Evolutionary conservation across 2,329 filamentous ascomycete genomes (phyloP).

Genomic region (Sporothrix humicola): DNA sequence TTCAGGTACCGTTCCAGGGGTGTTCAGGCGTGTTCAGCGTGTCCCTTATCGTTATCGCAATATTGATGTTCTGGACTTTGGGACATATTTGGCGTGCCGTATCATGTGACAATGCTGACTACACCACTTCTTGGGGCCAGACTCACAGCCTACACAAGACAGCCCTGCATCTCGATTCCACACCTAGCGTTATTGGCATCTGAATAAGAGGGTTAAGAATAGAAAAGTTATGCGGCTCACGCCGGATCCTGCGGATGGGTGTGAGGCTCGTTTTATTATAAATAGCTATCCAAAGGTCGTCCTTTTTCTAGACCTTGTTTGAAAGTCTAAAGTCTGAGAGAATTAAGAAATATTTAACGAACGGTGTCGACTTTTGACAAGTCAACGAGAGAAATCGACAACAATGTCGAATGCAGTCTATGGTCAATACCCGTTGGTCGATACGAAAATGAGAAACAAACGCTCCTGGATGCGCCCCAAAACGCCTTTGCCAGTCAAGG

Average conservation of each 20-base stretch:
- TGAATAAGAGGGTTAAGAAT: not conserved
- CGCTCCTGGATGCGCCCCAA: not conserved
- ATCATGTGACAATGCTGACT: slow-evolving; percentile 7
- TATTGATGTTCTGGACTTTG: not conserved
- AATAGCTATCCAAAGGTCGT: not conserved
- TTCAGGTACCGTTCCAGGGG: not conserved
- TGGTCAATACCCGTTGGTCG: not conserved
- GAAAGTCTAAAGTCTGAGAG: not conserved
- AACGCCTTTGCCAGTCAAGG: slow-evolving; percentile 22
- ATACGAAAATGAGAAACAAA: not conserved
- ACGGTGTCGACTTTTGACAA: not conserved
- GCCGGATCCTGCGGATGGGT: not conserved
- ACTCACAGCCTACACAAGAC: too few species aligned
- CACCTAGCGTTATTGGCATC: slow-evolving; percentile 11
- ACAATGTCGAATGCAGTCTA: not conserved
- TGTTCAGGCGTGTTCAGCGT: not conserved
- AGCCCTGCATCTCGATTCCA: slow-evolving; percentile 5
- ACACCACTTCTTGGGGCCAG: not conserved
- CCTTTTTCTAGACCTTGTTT: not conserved
- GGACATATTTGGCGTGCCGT: not conserved
- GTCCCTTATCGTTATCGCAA: not conserved
- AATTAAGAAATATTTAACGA: not conserved
- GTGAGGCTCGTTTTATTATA: not conserved
- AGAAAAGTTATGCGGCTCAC: not conserved
- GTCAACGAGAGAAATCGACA: not conserved